Percentiles rank a stretch among this genome's conserved stretches.
phyloP scores from a whole-genome alignment of 352 stramenopile species.

The Phytophthora palmivora region DNA sequence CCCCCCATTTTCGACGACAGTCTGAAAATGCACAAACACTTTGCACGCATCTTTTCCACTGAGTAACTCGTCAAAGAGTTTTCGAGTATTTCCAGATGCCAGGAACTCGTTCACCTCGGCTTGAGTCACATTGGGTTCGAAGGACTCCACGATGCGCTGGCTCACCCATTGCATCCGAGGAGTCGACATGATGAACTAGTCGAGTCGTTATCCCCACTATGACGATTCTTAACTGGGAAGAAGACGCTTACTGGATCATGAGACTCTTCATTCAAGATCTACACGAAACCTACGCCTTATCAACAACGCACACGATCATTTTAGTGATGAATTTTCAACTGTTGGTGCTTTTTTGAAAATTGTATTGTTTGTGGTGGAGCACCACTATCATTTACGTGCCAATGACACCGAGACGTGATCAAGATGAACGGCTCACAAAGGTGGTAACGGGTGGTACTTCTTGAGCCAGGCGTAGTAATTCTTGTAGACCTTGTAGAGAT shows the following conservation, averaged over 20 bases:
- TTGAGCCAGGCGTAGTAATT: conserved; percentile 4
- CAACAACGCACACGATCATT: neutral
- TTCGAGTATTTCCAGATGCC: conserved; percentile 49
- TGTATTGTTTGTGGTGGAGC: too few relatives aligned
- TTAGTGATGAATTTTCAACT: too few relatives aligned
- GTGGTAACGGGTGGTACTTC: neutral
- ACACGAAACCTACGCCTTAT: conserved; percentile 28
- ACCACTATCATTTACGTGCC: too few relatives aligned
- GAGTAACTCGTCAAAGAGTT: conserved; percentile 80
- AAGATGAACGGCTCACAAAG: neutral
- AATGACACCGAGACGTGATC: too few relatives aligned
- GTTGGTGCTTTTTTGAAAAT: too few relatives aligned
- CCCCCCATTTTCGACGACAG: conserved; percentile 20
- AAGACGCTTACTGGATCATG: conserved; percentile 4
- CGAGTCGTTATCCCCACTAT: conserved; percentile 7
- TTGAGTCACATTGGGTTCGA: conserved; percentile 67
- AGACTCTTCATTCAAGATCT: conserved; percentile 35
- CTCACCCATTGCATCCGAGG: conserved; percentile 85
- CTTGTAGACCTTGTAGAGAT: conserved; percentile 1
- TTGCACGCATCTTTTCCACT: conserved; percentile 75
- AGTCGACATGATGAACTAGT: conserved; percentile 62
- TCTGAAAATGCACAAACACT: conserved; percentile 82
- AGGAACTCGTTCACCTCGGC: conserved; percentile 77
- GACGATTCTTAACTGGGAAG: conserved; percentile 35
- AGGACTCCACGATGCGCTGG: conserved; percentile 80